Evolutionary conservation across 2,329 filamentous ascomycete species (phyloP), one percentile per base, ranked within the genome.

Genomic region (Xylaria sp.): DNA sequence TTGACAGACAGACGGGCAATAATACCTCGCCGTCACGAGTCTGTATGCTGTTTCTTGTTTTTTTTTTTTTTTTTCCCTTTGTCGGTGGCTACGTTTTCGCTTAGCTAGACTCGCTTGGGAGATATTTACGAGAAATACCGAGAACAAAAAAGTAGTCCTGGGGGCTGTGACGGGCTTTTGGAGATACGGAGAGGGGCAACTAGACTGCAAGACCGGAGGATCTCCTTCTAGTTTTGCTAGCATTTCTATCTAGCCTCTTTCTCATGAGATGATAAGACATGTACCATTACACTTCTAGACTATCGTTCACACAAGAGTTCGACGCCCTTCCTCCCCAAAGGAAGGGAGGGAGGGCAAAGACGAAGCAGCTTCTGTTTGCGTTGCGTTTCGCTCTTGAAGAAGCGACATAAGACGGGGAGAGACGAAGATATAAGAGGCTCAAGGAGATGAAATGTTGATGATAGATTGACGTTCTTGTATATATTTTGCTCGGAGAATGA

Each of bases 201-300:
- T 63, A 69, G 70, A 71, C 65, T 73, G 71, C 65, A 63, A 67
- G 61, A 68, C 56, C 24, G 63, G 65, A 67, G 73, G 68, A 71
- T 67, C 57, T 65, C 50, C 14, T 63, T 63, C 39, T 61, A 8
- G 3, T 45, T 53, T 45, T 19, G 3, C 55, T 55, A 3, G 12
- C 12, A 27, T 48, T 50, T 53, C 21, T 11, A 36, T 12, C 2
- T 42, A 4, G 4, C 45, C 42, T 42, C n/a, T 17, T 60, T 50
- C 4, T 56, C 53, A 48, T 11, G 36, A 55, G 24, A 42, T 74
- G 72, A 74, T 47, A 47, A 62, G 19, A 47, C 24, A 42, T 71
- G 66, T 69, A 75, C 60, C 65, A 75, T 67, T 77, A 74, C 50
- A 50, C 61, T 76, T 77, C 74, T 72, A 65, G 70, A 76, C 75